Evolutionary conservation across 176 grass and related monocot genomes (phyloP), one percentile per base, ranked within the genome.

Genomic region (Triticum timopheevii): DNA sequence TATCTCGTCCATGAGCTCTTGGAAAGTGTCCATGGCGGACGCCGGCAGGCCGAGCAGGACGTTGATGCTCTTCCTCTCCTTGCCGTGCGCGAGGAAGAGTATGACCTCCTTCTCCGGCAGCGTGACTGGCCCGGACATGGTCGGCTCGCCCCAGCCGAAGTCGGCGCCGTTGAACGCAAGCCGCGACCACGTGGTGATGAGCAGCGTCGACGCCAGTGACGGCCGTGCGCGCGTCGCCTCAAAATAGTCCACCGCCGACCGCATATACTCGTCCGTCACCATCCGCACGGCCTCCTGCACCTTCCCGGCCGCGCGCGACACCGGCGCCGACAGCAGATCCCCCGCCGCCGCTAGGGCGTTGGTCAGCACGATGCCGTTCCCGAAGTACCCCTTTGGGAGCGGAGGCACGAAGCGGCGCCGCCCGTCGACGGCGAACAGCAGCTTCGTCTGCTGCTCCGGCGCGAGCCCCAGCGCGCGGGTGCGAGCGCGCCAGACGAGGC

Each of bases 51-150:
- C 97, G 3, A 99, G 92, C 2, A 99, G 94, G 23, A 99, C 97
- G 33, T 99, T 99, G 45, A 94, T 94, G 88, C 94, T 91, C 82
- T 86, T 90, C 82, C 92, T 87, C 80, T 92, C 94, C 90, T 96
- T 69, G 2, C 94, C 94, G 45, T 99, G 94, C 2, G 97, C 86
- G 28, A 99, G 88, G 89, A 99, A 99, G 61, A 99, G 86, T 47
- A 93, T 90, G 22, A 99, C 92, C 85, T 99, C 97, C 87, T 96
- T 96, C 88, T 96, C 89, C 52, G 97, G 97, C 67, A 99, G 92
- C 11, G 84, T 91, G 39, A 99, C 97, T 10, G 97, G 97, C 12
- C 97, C 97, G 5, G 97, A 90, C 84, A 92, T 86, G 27, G 79
- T 61, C 5, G 97, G 94, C 89, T 82, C 82, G 1, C 97, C 97